Conservation (phyloP, 1,139 yeast species). For the Maudiozyma humilis region DNA sequence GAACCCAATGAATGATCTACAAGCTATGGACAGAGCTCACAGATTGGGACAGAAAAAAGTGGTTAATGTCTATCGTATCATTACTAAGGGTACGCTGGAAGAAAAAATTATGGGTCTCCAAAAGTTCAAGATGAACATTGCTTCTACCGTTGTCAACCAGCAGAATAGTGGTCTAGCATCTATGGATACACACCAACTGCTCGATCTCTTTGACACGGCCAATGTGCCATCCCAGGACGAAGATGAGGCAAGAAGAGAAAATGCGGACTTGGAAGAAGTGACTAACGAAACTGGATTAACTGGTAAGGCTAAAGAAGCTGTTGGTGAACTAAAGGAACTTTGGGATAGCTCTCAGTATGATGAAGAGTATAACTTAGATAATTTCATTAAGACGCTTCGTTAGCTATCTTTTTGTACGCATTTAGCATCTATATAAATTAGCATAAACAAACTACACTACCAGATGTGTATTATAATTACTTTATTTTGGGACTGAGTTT, state of each 20-base stretch:
- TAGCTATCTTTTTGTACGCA: constrained; percentile 12
- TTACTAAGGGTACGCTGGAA: constrained; percentile 87
- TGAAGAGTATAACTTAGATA: constrained; percentile 90
- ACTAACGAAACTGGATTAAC: constrained; percentile 36
- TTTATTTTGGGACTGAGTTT: too few relatives aligned
- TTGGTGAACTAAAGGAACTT: constrained; percentile 83
- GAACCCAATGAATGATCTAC: constrained; percentile 99
- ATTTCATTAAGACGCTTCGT: constrained; percentile 71
- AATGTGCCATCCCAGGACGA: constrained; percentile 38
- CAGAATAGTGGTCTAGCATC: constrained; percentile 91
- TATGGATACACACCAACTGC: constrained; percentile 92
- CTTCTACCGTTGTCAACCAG: constrained; percentile 91
- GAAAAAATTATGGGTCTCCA: constrained; percentile 98
- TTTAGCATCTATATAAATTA: not conserved
- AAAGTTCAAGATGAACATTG: constrained; percentile 94
- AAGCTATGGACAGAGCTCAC: constrained; percentile 99
- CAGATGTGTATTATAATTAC: too few relatives aligned
- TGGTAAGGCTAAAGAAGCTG: constrained; percentile 37
- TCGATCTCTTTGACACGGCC: constrained; percentile 69
- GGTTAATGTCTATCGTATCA: constrained; percentile 86
- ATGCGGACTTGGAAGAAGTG: constrained; percentile 30
- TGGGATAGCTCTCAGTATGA: constrained; percentile 97
- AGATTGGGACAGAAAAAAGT: constrained; percentile 96
- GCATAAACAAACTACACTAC: too few relatives aligned
- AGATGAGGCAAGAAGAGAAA: constrained; percentile 27